phyloP scores from a whole-genome alignment of 257 asterid species.

The Asclepias syriaca region DNA sequence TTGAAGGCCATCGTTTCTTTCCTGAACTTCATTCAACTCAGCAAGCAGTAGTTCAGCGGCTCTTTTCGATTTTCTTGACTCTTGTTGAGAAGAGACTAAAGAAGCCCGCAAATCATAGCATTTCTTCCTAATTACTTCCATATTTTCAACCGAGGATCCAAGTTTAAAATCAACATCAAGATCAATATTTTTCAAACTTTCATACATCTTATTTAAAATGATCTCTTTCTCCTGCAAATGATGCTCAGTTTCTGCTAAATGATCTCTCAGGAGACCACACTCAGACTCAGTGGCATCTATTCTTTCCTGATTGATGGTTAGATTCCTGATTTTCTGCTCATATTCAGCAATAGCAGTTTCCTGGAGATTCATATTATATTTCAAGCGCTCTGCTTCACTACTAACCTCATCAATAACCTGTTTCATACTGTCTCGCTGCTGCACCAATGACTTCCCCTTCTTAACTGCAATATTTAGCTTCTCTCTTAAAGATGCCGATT shows the following conservation, averaged over 20 bases:
- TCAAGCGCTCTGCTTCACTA: slow-evolving; percentile 58
- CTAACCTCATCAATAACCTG: slow-evolving; percentile 63
- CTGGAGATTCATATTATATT: slow-evolving; percentile 38
- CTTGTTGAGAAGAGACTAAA: slow-evolving; percentile 53
- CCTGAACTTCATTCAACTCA: slow-evolving; percentile 96
- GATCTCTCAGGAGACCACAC: slow-evolving; percentile 49
- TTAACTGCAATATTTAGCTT: slow-evolving; percentile 84
- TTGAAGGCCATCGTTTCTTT: slow-evolving; percentile 84
- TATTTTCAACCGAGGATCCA: slow-evolving; percentile 50
- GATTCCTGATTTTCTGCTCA: slow-evolving; percentile 50
- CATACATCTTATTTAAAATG: slow-evolving; percentile 47
- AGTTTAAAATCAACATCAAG: slow-evolving; percentile 31
- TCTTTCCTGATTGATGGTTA: slow-evolving; percentile 49
- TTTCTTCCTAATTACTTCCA: slow-evolving; percentile 42
- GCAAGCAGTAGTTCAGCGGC: slow-evolving; percentile 91
- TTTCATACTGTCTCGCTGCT: slow-evolving; percentile 83
- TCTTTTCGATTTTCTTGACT: slow-evolving; percentile 73
- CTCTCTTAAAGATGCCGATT: slow-evolving; percentile 76
- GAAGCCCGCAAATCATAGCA: slow-evolving; percentile 44
- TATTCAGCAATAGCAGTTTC: slow-evolving; percentile 49
- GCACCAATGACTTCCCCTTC: slow-evolving; percentile 91
- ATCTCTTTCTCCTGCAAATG: slow-evolving; percentile 52
- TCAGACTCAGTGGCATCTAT: slow-evolving; percentile 59
- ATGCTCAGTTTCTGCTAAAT: slow-evolving; percentile 48
- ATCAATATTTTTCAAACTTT: slow-evolving; percentile 46